Conservation (phyloP, 1,284 basidiomycete species). For the Ceratobasidium sp. region DNA sequence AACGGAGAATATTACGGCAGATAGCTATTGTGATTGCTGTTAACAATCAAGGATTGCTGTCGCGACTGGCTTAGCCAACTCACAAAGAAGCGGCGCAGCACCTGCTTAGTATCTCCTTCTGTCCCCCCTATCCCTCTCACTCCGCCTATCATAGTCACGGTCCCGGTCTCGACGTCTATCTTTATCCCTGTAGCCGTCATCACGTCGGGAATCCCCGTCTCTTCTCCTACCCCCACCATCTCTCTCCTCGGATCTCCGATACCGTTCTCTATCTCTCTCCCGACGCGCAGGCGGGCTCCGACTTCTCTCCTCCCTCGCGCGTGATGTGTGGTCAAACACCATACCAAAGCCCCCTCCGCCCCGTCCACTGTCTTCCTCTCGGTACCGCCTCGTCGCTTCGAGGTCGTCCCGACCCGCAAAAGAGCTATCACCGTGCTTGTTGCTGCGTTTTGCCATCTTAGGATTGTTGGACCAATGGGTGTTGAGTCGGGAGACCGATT, state of each 20-base stretch:
- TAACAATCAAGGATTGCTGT: not conserved
- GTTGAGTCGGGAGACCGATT: constrained; percentile 87
- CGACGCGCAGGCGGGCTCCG: constrained; percentile 42
- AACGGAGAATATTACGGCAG: constrained; percentile 12
- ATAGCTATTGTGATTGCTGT: not conserved
- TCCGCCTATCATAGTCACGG: constrained; percentile 44
- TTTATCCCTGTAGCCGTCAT: constrained; percentile 44
- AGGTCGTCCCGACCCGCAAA: constrained; percentile 80
- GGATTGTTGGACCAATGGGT: constrained; percentile 80
- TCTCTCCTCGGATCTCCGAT: constrained; percentile 43
- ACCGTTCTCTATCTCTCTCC: constrained; percentile 19
- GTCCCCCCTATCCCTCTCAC: constrained; percentile 44
- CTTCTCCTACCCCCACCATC: constrained; percentile 49
- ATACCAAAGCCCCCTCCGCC: constrained; percentile 68
- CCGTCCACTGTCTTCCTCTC: constrained; percentile 61
- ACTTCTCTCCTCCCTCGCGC: constrained; percentile 46
- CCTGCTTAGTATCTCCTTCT: constrained; percentile 49
- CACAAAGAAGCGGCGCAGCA: not conserved
- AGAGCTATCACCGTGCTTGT: constrained; percentile 58
- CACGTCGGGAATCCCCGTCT: constrained; percentile 36
- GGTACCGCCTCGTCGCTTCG: constrained; percentile 75
- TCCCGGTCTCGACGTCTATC: constrained; percentile 46
- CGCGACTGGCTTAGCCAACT: constrained; percentile 1
- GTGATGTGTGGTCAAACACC: constrained; percentile 73
- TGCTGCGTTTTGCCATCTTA: constrained; percentile 62